Conservation (phyloP, 2,329 filamentous ascomycete genomes). For the Fusarium scirpi region DNA sequence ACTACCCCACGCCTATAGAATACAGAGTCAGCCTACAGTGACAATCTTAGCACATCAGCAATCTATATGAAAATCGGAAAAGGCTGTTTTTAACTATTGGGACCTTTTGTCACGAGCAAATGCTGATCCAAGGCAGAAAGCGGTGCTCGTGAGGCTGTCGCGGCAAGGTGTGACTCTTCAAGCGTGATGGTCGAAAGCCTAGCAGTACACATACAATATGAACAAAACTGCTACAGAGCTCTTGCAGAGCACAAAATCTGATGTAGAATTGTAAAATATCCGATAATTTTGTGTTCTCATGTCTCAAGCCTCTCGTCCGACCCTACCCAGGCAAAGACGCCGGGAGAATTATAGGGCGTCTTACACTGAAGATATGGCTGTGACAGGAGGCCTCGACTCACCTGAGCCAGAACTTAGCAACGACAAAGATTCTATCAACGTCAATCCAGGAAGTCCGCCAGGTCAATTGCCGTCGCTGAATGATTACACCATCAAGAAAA, state of each 20-base stretch:
- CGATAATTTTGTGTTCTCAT: slow-evolving; percentile 7
- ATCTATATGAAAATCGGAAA: slow-evolving; percentile 10
- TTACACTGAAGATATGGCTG: slow-evolving; percentile 35
- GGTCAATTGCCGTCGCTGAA: slow-evolving; percentile 39
- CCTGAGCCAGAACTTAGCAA: slow-evolving; percentile 25
- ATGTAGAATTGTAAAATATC: not conserved
- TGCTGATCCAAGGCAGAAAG: slow-evolving; percentile 30
- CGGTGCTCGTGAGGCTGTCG: slow-evolving; percentile 24
- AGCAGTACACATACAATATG: not conserved
- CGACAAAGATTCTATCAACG: slow-evolving; percentile 46
- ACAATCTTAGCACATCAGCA: slow-evolving; percentile 15
- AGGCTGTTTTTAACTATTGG: slow-evolving; percentile 1
- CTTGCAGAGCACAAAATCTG: not conserved
- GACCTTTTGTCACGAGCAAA: slow-evolving; percentile 28
- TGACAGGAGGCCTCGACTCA: slow-evolving; percentile 16
- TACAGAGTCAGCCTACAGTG: slow-evolving; percentile 28
- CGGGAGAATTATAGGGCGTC: slow-evolving; percentile 24
- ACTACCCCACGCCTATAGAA: slow-evolving; percentile 17
- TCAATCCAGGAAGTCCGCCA: slow-evolving; percentile 46
- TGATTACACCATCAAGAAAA: slow-evolving; percentile 27
- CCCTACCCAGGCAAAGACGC: slow-evolving; percentile 18
- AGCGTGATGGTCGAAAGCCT: not conserved
- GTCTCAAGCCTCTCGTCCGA: slow-evolving; percentile 33
- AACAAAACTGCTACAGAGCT: not conserved
- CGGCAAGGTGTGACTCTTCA: slow-evolving; percentile 15